Percentiles rank a stretch among this genome's conserved stretches.
phyloP scores from a whole-genome alignment of 2,329 filamentous ascomycete genomes.

The Aureobasidium sp. region DNA sequence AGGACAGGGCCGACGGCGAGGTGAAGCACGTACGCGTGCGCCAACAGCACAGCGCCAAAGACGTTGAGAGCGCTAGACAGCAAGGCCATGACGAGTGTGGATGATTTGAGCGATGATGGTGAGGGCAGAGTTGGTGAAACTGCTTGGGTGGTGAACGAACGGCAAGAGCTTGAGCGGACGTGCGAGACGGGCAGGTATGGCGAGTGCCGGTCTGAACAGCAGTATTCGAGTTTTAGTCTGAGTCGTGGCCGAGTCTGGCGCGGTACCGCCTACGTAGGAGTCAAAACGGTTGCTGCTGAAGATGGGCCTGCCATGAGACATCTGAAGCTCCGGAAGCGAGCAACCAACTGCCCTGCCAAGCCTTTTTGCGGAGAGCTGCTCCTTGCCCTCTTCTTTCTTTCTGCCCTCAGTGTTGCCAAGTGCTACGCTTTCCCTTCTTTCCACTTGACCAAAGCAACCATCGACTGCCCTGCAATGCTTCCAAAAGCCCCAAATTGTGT shows the following conservation, averaged over 20 bases:
- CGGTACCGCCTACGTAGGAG: not conserved
- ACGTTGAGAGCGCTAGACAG: constrained; percentile 63
- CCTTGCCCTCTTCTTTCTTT: not conserved
- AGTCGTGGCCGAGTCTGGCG: not conserved
- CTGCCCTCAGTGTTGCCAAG: not conserved
- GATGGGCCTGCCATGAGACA: constrained; percentile 2
- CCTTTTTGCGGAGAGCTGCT: not conserved
- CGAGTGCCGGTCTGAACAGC: not conserved
- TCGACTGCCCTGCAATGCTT: not conserved
- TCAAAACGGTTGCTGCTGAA: constrained; percentile 2
- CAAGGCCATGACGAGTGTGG: constrained; percentile 54
- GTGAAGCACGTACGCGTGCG: constrained; percentile 66
- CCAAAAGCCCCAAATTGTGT: not conserved
- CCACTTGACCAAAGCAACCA: not conserved
- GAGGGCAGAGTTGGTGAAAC: not conserved
- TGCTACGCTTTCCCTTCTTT: not conserved
- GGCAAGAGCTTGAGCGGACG: not conserved
- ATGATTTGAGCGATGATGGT: not conserved
- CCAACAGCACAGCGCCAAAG: constrained; percentile 69
- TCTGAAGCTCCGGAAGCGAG: not conserved
- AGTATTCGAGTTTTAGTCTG: not conserved
- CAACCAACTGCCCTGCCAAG: not conserved
- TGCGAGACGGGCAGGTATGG: not conserved
- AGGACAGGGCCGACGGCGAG: constrained; percentile 21
- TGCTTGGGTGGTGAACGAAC: not conserved